A percentile compares a stretch with the other conserved stretches of the same genome.
phyloP scores from a whole-genome alignment of 1,284 basidiomycete species.

The Moesziomyces sp. region DNA sequence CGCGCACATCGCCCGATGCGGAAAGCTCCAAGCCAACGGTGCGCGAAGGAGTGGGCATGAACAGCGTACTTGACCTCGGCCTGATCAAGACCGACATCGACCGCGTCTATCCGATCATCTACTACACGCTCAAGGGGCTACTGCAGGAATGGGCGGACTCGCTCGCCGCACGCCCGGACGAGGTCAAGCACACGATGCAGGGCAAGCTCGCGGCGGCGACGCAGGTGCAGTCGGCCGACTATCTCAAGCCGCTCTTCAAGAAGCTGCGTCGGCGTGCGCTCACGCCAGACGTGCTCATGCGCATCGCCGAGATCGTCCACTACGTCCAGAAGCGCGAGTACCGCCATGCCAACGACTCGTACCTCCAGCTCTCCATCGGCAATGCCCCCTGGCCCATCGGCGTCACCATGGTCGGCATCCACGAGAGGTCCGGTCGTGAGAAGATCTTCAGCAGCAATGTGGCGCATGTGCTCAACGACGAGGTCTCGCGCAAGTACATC shows the following conservation, averaged over 20 bases:
- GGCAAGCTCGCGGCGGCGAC: conserved; percentile 94
- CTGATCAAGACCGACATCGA: conserved; percentile 92
- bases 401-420: conserved; percentile 99
- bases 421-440: conserved; percentile 94
- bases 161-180: conserved; percentile 84
- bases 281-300: conserved; percentile 83
- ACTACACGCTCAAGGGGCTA: conserved; percentile 88
- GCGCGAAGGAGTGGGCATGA: conserved; percentile 63
- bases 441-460: conserved; percentile 97
- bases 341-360: conserved; percentile 93
- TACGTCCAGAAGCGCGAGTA: conserved; percentile 95
- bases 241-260: conserved; percentile 96
- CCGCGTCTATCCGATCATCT: conserved; percentile 95
- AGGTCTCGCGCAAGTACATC: conserved; percentile 98
- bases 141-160: conserved; percentile 95
- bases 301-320: conserved; percentile 94
- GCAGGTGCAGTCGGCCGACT: conserved; percentile 93
- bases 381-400: conserved; percentile 99
- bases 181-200: conserved; percentile 83
- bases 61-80: conserved; percentile 70
- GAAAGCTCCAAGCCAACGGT: conserved; percentile 3
- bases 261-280: conserved; percentile 84
- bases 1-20: neutral
- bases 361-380: conserved; percentile 94
- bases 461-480: conserved; percentile 97